phyloP scores from a whole-genome alignment of 306 rosid genomes.

The Arachis stenosperma region DNA sequence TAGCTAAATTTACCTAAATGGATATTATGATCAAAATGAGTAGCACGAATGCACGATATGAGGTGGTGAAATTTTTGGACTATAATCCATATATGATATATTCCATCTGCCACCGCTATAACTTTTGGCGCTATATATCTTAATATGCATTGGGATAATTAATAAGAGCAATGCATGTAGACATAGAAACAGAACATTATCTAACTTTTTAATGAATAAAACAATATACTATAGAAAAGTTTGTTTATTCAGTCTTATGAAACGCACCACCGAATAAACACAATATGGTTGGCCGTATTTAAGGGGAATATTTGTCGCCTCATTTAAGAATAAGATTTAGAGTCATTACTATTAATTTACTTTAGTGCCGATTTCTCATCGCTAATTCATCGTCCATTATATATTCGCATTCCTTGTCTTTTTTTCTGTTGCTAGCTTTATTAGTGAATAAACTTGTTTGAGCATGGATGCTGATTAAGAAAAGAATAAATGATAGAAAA shows the following conservation, averaged over 20 bases:
- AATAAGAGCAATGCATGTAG: not conserved
- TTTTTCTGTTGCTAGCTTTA: not conserved
- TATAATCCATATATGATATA: not conserved
- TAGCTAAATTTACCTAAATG: not conserved
- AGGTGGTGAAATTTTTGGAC: not conserved
- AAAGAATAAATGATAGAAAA: not conserved
- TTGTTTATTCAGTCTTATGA: not conserved
- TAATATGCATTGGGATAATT: not conserved
- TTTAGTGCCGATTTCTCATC: not conserved
- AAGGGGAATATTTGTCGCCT: constrained; percentile 3
- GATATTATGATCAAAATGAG: not conserved
- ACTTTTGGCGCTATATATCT: not conserved
- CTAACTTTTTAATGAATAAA: not conserved
- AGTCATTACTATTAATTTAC: not conserved
- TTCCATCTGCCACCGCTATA: not conserved
- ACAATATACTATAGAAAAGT: not conserved
- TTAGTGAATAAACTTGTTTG: constrained; percentile 1
- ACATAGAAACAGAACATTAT: constrained; percentile 21
- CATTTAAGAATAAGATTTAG: not conserved
- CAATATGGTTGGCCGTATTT: constrained; percentile 17
- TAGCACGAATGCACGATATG: not conserved
- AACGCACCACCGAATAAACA: constrained; percentile 5
- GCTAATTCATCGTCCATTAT: not conserved
- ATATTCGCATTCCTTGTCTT: not conserved
- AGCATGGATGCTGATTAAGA: not conserved